These are phyloP conservation scores for Leishmania martiniquensis DNA, from an alignment of 208 protist species.

Conservation along the genomic window DNA sequence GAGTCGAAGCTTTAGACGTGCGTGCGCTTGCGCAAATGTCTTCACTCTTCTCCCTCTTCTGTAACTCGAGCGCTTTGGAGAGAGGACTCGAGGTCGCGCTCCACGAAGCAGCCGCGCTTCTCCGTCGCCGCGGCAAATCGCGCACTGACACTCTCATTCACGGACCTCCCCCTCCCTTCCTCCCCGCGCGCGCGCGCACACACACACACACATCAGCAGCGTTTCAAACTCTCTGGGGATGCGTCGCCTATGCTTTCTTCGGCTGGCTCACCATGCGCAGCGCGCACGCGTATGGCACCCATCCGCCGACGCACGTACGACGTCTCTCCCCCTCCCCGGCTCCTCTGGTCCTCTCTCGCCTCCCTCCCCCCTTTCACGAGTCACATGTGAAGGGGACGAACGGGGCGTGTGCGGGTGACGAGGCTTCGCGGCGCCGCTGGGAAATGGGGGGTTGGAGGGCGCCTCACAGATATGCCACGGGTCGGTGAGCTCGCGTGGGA, in stretches of 20 bases:
- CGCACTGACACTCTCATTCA: neutral
- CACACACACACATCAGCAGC: too few relatives aligned
- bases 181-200: too few relatives aligned
- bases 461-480: neutral
- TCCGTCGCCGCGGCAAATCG: neutral
- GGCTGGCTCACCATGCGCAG: too few relatives aligned
- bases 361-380: too few relatives aligned
- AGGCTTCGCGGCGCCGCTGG: neutral
- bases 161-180: neutral
- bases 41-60: too few relatives aligned
- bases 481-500: too few relatives aligned
- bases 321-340: neutral
- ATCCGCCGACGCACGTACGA: neutral
- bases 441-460: neutral
- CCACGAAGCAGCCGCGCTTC: neutral
- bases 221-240: too few relatives aligned
- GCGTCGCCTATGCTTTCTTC: too few relatives aligned
- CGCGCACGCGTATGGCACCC: too few relatives aligned
- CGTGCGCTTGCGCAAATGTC: neutral
- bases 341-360: too few relatives aligned
- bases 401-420: neutral
- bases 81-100: too few relatives aligned
- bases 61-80: too few relatives aligned
- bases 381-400: neutral
- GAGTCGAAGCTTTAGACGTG: slow-evolving; percentile 46